Evolutionary conservation across 257 asterid genomes (phyloP).

Genomic region (Penstemon barbatus): DNA sequence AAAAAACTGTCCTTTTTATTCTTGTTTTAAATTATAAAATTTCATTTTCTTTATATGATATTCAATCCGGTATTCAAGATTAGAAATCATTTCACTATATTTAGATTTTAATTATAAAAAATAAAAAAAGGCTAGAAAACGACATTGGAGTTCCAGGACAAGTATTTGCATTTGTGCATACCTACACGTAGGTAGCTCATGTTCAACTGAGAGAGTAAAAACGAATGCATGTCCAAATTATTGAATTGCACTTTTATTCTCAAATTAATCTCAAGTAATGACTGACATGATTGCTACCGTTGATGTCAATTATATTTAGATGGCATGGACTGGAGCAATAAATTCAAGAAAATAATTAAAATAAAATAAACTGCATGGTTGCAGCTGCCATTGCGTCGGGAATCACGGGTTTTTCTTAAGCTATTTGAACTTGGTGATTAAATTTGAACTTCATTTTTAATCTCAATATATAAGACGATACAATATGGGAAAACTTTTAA

Average conservation of each 20-base stretch:
- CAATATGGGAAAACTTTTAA: no score
- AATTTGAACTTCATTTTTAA: no score
- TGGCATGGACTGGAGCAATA: not conserved
- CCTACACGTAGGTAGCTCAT: conserved; percentile 3
- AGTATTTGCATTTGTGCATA: not conserved
- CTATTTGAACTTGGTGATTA: conserved; percentile 10
- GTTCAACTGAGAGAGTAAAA: conserved; percentile 26
- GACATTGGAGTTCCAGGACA: conserved; percentile 8
- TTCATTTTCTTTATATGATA: no score
- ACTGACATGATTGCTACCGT: conserved; percentile 23
- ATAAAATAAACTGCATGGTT: conserved; percentile 41
- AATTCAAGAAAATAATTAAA: conserved; percentile 19
- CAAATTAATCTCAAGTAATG: conserved; percentile 27
- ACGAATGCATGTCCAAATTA: conserved; percentile 25
- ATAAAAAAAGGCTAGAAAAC: not conserved
- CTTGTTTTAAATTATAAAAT: no score
- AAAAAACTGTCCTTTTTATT: no score
- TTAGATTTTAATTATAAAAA: no score
- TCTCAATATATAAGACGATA: no score
- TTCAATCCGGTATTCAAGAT: no score
- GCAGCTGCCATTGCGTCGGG: conserved; percentile 82
- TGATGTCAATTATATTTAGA: not conserved
- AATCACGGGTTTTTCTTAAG: conserved; percentile 66
- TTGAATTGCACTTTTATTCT: conserved; percentile 1
- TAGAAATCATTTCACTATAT: no score